A percentile compares a stretch with the other conserved stretches of the same genome.
These are phyloP conservation scores for Rhizomucor pusillus DNA, from an alignment of 371 early-diverging fungal species.

Conservation along the genomic window DNA sequence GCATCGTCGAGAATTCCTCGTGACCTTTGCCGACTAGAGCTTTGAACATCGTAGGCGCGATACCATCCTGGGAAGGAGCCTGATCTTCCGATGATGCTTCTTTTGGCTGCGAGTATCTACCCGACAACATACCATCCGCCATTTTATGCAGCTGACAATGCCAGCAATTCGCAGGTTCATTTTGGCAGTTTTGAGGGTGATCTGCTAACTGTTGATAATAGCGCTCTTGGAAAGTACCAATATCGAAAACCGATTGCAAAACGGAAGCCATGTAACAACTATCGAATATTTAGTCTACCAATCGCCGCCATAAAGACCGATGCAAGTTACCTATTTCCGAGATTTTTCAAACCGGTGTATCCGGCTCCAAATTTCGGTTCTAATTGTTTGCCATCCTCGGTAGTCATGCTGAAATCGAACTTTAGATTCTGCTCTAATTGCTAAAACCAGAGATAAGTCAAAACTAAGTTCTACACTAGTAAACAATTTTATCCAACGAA, in stretches of 20 bases:
- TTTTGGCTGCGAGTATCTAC: conserved; percentile 71
- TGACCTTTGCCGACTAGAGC: conserved; percentile 84
- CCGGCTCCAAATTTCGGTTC: conserved; percentile 87
- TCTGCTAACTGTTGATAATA: conserved; percentile 54
- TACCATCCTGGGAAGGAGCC: conserved; percentile 59
- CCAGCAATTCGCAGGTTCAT: conserved; percentile 73
- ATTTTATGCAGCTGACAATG: conserved; percentile 90
- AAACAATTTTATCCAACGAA: conserved; percentile 13
- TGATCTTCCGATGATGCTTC: conserved; percentile 38
- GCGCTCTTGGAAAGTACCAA: conserved; percentile 65
- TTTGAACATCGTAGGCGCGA: conserved; percentile 91
- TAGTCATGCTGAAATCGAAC: conserved; percentile 97
- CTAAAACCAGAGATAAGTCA: conserved; percentile 21
- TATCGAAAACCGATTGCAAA: conserved; percentile 79
- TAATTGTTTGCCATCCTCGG: conserved; percentile 89
- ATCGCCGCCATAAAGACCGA: not conserved
- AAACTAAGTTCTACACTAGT: not conserved
- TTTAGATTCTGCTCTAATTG: conserved; percentile 95
- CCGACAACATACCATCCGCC: conserved; percentile 86
- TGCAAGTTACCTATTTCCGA: conserved; percentile 82
- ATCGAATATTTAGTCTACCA: not conserved
- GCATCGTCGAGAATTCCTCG: conserved; percentile 92
- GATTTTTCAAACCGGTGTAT: conserved; percentile 88
- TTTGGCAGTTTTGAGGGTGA: conserved; percentile 66
- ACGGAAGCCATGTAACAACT: conserved; percentile 97